phyloP scores from a whole-genome alignment of 2,329 filamentous ascomycete species.

The Elsinoe fawcettii region DNA sequence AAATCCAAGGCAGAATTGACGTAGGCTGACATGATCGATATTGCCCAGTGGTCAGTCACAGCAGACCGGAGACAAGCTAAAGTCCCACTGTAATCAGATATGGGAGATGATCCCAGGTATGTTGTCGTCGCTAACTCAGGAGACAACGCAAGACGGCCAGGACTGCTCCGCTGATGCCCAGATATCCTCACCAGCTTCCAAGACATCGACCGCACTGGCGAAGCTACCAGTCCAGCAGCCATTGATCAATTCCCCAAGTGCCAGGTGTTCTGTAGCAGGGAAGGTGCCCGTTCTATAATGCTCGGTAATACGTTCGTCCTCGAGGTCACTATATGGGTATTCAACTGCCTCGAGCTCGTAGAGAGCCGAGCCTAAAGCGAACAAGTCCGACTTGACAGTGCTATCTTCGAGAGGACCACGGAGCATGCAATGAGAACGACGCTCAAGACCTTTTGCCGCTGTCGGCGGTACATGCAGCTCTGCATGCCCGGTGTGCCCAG shows the following conservation, averaged over 20 bases:
- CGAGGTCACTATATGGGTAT: background rate
- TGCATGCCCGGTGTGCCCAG: constrained; percentile 3
- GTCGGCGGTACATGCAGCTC: background rate
- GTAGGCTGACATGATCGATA: too few relatives aligned
- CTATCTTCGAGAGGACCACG: constrained; percentile 3
- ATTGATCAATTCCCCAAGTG: background rate
- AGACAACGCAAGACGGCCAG: background rate
- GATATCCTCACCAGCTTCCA: background rate
- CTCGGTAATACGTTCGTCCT: background rate
- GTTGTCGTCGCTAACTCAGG: background rate
- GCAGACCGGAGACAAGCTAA: too few relatives aligned
- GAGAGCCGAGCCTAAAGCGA: constrained; percentile 11
- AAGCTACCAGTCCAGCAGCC: background rate
- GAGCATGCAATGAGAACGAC: constrained; percentile 13
- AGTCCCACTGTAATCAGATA: too few relatives aligned
- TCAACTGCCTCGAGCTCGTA: constrained; percentile 10
- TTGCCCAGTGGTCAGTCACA: too few relatives aligned
- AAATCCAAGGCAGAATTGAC: too few relatives aligned
- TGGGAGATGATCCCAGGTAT: too few relatives aligned
- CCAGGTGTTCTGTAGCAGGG: background rate
- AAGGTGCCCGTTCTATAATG: background rate
- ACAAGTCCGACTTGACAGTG: constrained; percentile 15
- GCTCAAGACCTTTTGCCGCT: constrained; percentile 2
- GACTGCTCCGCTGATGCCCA: background rate
- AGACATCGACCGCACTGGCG: background rate